Evolutionary conservation across 2,329 filamentous ascomycete genomes (phyloP).

Genomic region (Neocatenulostroma microsporum): DNA sequence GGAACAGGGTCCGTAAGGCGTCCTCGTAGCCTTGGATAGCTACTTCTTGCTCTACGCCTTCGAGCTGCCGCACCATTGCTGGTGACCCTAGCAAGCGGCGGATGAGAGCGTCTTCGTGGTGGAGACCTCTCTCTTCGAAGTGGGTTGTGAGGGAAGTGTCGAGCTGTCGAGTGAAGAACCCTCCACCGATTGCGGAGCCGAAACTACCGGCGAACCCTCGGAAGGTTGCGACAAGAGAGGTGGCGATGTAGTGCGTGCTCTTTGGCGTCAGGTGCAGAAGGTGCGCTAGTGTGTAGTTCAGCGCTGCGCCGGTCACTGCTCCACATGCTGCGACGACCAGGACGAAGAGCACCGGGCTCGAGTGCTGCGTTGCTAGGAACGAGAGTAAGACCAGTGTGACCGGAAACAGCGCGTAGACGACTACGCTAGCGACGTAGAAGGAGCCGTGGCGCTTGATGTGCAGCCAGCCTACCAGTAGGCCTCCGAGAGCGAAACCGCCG

Average conservation of each 20-base stretch:
- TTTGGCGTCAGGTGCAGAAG: slow-evolving; percentile 62
- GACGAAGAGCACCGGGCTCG: slow-evolving; percentile 50
- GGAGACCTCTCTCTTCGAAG: slow-evolving; percentile 44
- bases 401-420: slow-evolving; percentile 56
- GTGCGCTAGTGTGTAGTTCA: slow-evolving; percentile 79
- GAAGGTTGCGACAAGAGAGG: slow-evolving; percentile 69
- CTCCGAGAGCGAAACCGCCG: slow-evolving; percentile 66
- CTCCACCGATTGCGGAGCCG: slow-evolving; percentile 70
- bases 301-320: slow-evolving; percentile 59
- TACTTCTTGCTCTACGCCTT: slow-evolving; percentile 43
- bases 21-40: slow-evolving; percentile 49
- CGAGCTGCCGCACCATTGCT: slow-evolving; percentile 44
- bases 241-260: slow-evolving; percentile 65
- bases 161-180: slow-evolving; percentile 61
- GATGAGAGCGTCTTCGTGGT: slow-evolving; percentile 40
- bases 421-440: slow-evolving; percentile 51
- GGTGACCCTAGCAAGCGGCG: slow-evolving; percentile 53
- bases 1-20: slow-evolving; percentile 47
- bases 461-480: slow-evolving; percentile 63
- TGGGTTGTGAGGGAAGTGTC: slow-evolving; percentile 47
- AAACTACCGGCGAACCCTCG: slow-evolving; percentile 75
- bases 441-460: slow-evolving; percentile 66
- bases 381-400: slow-evolving; percentile 52
- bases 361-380: slow-evolving; percentile 46
- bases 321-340: slow-evolving; percentile 61